Conservation (phyloP, 352 stramenopile species). For the Phytophthora kernoviae region DNA sequence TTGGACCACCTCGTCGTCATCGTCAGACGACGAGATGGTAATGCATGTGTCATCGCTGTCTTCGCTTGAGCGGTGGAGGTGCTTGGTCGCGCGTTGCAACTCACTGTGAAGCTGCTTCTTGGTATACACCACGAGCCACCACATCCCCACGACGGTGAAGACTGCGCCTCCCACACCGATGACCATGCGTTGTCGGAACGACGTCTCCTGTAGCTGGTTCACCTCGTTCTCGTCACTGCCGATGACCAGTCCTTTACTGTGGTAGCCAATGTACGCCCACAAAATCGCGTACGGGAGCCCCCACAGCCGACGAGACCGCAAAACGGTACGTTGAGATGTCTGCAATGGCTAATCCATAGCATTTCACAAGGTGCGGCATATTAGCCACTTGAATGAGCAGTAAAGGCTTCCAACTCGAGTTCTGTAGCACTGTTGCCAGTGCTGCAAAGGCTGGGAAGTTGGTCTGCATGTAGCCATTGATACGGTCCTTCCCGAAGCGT, state of each 20-base stretch:
- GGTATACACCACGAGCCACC: constrained; percentile 57
- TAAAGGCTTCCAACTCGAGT: constrained; percentile 72
- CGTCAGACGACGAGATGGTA: constrained; percentile 33
- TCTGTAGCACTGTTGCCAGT: constrained; percentile 57
- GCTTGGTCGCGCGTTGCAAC: constrained; percentile 31
- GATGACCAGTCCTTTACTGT: constrained; percentile 53
- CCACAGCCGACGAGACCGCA: constrained; percentile 57
- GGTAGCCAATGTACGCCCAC: constrained; percentile 67
- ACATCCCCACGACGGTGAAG: constrained; percentile 49
- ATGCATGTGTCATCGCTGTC: constrained; percentile 36
- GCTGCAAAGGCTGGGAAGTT: constrained; percentile 63
- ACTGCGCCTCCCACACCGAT: constrained; percentile 38
- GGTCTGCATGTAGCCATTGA: constrained; percentile 56
- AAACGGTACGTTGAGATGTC: constrained; percentile 64
- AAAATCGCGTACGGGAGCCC: constrained; percentile 60
- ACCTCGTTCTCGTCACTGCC: constrained; percentile 13
- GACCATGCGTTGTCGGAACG: constrained; percentile 30
- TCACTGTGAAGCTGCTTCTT: constrained; percentile 48
- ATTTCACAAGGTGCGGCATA: constrained; percentile 74
- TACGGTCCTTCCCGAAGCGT: constrained; percentile 50
- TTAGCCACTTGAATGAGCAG: constrained; percentile 76
- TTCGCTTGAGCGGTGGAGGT: constrained; percentile 30
- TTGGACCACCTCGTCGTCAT: constrained; percentile 29
- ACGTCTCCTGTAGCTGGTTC: constrained; percentile 15
- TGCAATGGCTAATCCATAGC: constrained; percentile 73